A percentile compares a stretch with the other conserved stretches of the same genome.
phyloP scores from a whole-genome alignment of 495 filamentous ascomycete species.

The Hypomontagnella submonticulosa region DNA sequence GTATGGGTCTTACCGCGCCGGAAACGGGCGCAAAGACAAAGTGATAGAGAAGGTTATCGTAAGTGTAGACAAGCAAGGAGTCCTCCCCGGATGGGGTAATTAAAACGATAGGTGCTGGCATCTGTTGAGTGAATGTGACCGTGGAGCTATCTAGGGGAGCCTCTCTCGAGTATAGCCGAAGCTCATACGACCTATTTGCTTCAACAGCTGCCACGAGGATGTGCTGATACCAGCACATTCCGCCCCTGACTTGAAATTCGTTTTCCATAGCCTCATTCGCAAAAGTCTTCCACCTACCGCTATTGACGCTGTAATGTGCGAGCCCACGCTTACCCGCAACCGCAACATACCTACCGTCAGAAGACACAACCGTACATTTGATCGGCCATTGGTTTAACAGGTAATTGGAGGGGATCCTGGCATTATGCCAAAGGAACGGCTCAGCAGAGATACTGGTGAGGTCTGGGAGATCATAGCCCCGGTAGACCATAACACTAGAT shows the following conservation, averaged over 20 bases:
- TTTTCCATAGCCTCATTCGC: conserved; percentile 82
- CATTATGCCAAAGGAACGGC: conserved; percentile 89
- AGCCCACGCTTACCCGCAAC: conserved; percentile 92
- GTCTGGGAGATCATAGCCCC: conserved; percentile 90
- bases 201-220: conserved; percentile 95
- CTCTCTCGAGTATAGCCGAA: conserved; percentile 93
- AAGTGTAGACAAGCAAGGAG: conserved; percentile 94
- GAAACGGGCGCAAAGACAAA: conserved; percentile 82
- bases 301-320: conserved; percentile 94
- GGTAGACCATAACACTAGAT: conserved; percentile 86
- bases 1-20: conserved; percentile 77
- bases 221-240: conserved; percentile 99
- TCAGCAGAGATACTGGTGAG: conserved; percentile 93
- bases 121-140: conserved; percentile 76
- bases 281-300: conserved; percentile 96
- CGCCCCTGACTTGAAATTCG: conserved; percentile 89
- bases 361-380: conserved; percentile 81
- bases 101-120: conserved; percentile 85
- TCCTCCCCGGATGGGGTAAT: conserved; percentile 91
- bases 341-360: conserved; percentile 93
- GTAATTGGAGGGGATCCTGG: conserved; percentile 85
- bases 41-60: conserved; percentile 95
- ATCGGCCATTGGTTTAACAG: conserved; percentile 94
- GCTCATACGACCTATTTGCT: conserved; percentile 80
- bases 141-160: conserved; percentile 76